Conservation (phyloP, 2,329 filamentous ascomycete species). For the Leptodontidium sp. region DNA sequence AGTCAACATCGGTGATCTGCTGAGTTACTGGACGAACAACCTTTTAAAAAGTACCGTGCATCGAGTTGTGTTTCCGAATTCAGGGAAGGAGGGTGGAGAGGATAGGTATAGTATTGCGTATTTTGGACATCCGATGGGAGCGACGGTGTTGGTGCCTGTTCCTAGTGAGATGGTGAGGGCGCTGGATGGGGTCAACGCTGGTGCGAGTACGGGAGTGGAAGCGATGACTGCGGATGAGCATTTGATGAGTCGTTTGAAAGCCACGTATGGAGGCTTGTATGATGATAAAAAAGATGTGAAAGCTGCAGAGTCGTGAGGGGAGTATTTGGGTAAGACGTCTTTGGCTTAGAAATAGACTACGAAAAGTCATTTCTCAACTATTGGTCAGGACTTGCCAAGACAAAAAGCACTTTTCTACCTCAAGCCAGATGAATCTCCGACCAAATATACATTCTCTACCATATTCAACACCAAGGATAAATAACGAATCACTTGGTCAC, state of each 20-base stretch:
- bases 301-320: constrained; percentile 3
- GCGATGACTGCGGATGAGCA: constrained; percentile 71
- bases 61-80: constrained; percentile 77
- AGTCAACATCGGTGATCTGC: constrained; percentile 74
- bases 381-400: no score
- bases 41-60: constrained; percentile 89
- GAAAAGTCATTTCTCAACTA: no score
- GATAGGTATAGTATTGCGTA: constrained; percentile 72
- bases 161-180: constrained; percentile 65
- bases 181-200: constrained; percentile 47
- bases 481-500: no score
- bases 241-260: constrained; percentile 65
- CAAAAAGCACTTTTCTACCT: no score
- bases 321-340: no score
- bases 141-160: constrained; percentile 62
- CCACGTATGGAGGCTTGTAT: constrained; percentile 66
- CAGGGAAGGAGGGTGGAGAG: constrained; percentile 59
- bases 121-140: constrained; percentile 70
- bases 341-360: background rate
- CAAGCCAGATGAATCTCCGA: no score
- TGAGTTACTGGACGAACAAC: constrained; percentile 91
- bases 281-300: constrained; percentile 45
- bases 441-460: no score
- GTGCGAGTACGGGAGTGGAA: constrained; percentile 52
- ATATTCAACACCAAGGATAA: no score